Base-by-base conservation (phyloP, 768 basidiomycete species). In the Mycena alexandri region DNA sequence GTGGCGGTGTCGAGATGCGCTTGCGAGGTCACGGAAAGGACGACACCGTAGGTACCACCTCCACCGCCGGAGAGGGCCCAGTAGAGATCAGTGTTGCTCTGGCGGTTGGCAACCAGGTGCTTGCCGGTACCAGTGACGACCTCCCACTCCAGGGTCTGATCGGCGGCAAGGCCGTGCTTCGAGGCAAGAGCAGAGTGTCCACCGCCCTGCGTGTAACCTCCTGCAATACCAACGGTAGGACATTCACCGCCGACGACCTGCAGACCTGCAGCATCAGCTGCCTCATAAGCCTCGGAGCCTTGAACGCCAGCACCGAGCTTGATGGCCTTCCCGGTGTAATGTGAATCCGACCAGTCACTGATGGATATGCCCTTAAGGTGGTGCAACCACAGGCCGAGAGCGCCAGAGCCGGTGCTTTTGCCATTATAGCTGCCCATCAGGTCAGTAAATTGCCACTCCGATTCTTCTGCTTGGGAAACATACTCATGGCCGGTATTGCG, bases 31-130 rank as follows among this genome's bases (percentile, higher is more conserved):
- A 67, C 50, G 50, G 59, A 53, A 36, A 54, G 21, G 19, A 61
- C 52, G 29, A 62, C 52, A 38, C 66, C 66, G 48, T 61, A 67
- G 22, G 51, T 67, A 24, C 60, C 60, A n/a, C 56, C 64, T 36
- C 64, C 64, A 11, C 65, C 79, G 25, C 79, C 79, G 21, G 77
- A 73, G 42, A 80, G 71, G 6, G 71, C 80, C 80, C 80, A 81
- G 72, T 77, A 80, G 47, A 81, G 72, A 46, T 81, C 80, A 0
- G 72, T 2, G 59, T 81, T 72, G 56, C 73, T 65, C 4, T 57
- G 50, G n/a, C 67, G 70, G 22, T 42, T 47, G 19, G 66, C 60
- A 46, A 42, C 41, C 34, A 67, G 22, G 47, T 46, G 46, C 54
- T 57, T 36, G 43, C 66, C 59, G n/a, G 21, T 24, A 11, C 21